Percentiles rank a stretch among this genome's conserved stretches.
These are phyloP conservation scores for Anaeromyces robustus DNA, from an alignment of 192 early-diverging fungal genomes.

Conservation along the genomic window DNA sequence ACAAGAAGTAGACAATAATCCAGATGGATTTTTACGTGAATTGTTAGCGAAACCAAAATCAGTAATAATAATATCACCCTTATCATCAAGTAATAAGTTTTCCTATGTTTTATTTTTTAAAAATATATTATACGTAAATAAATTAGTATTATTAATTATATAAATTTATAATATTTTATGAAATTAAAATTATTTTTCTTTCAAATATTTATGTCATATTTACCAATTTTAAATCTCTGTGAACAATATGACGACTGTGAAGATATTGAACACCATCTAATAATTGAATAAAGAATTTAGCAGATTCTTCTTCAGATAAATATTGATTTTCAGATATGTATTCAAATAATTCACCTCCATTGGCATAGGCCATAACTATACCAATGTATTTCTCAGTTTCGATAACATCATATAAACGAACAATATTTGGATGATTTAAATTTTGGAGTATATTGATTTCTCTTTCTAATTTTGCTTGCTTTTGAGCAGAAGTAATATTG, in stretches of 20 bases:
- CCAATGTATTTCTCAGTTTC: conserved; percentile 95
- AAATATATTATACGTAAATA: too few species aligned
- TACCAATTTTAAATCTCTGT: conserved; percentile 21
- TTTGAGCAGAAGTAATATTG: background rate
- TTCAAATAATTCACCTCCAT: conserved; percentile 6
- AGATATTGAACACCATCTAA: conserved; percentile 21
- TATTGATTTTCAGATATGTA: conserved; percentile 12
- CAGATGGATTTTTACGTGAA: background rate
- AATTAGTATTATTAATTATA: too few species aligned
- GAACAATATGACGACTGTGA: conserved; percentile 24
- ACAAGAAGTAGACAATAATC: conserved; percentile 82
- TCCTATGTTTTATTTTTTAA: background rate
- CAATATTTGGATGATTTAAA: conserved; percentile 79
- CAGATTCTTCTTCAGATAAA: conserved; percentile 12
- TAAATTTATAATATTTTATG: too few species aligned
- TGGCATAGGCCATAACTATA: conserved; percentile 87
- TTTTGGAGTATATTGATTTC: conserved; percentile 12
- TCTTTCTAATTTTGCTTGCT: background rate
- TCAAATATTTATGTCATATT: conserved; percentile 17
- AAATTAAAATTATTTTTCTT: conserved; percentile 8
- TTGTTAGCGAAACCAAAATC: conserved; percentile 46
- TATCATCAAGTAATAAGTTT: conserved; percentile 33
- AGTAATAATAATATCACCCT: conserved; percentile 28
- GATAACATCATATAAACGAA: conserved; percentile 84
- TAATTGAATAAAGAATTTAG: conserved; percentile 17